Percentiles rank a stretch among this genome's conserved stretches.
Evolutionary conservation across 1,284 basidiomycete species (phyloP).

Genomic region (Thecaphora frezii): DNA sequence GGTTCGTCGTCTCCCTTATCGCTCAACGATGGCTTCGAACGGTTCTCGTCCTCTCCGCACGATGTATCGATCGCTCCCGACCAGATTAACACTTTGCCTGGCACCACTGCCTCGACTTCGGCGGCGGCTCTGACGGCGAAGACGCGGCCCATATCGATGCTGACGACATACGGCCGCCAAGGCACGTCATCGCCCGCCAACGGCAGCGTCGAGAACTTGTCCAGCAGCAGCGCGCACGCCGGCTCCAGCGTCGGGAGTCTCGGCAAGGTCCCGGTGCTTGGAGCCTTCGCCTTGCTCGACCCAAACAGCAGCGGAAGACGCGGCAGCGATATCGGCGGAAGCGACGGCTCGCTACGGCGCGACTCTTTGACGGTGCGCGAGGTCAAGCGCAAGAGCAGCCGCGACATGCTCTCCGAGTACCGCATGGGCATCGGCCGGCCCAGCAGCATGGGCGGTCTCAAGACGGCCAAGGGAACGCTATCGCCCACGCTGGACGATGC

Average conservation of each 20-base stretch:
- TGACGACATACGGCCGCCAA: not conserved
- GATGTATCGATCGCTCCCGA: slow-evolving; percentile 11
- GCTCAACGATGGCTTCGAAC: slow-evolving; percentile 21
- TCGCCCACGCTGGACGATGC: not conserved
- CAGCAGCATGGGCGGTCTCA: slow-evolving; percentile 33
- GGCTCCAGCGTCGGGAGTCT: slow-evolving; percentile 22
- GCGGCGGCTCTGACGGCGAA: slow-evolving; percentile 7
- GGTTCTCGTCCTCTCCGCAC: slow-evolving; percentile 12
- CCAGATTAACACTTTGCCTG: no score
- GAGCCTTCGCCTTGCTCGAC: slow-evolving; percentile 24
- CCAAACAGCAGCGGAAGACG: slow-evolving; percentile 9
- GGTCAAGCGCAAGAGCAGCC: slow-evolving; percentile 42
- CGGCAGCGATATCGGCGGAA: not conserved
- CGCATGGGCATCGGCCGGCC: slow-evolving; percentile 40
- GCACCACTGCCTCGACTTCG: slow-evolving; percentile 11
- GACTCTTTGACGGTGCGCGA: slow-evolving; percentile 5
- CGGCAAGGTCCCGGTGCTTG: slow-evolving; percentile 31
- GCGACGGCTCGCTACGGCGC: not conserved
- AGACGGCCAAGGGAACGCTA: slow-evolving; percentile 9
- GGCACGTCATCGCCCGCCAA: slow-evolving; percentile 16
- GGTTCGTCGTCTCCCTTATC: slow-evolving; percentile 23
- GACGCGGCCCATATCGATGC: slow-evolving; percentile 10
- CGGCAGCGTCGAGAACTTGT: slow-evolving; percentile 15
- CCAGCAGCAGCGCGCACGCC: slow-evolving; percentile 21
- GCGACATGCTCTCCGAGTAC: slow-evolving; percentile 54